Conservation (phyloP, 176 grass and related monocot species). For the Bothriochloa decipiens region DNA sequence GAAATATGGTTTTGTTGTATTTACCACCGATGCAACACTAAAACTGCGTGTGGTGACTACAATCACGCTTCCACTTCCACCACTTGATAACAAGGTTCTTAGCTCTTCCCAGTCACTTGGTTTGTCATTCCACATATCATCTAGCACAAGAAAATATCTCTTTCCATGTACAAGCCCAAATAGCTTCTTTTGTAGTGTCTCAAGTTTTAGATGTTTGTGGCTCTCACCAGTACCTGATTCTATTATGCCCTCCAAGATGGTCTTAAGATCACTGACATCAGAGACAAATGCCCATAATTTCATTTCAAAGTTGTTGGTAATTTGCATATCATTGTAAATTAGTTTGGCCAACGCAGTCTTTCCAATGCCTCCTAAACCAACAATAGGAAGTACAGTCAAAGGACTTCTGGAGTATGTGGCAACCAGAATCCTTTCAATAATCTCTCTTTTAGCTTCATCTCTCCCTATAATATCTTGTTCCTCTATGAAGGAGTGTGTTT, state of each 20-base stretch:
- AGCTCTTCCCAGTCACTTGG: neutral
- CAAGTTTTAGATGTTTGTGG: neutral
- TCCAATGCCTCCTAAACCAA: slow-evolving; percentile 34
- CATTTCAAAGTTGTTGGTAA: neutral
- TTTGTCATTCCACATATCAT: slow-evolving; percentile 2
- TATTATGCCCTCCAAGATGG: neutral
- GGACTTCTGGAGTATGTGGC: neutral
- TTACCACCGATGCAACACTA: neutral
- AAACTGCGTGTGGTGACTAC: neutral
- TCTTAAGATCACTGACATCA: neutral
- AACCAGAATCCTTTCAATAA: neutral
- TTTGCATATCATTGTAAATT: neutral
- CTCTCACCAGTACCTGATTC: neutral
- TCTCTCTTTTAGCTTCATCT: neutral
- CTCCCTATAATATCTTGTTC: slow-evolving; percentile 6
- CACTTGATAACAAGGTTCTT: neutral
- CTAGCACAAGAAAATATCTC: slow-evolving; percentile 31
- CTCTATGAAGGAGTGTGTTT: neutral
- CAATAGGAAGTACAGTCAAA: slow-evolving; percentile 10
- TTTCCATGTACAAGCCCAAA: neutral
- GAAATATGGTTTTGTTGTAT: neutral
- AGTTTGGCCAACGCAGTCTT: neutral
- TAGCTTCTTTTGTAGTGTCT: neutral
- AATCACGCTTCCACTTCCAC: neutral
- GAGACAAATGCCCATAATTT: slow-evolving; percentile 5